Percentiles rank a stretch among this genome's conserved stretches.
phyloP scores from a whole-genome alignment of 257 asterid species.

The Scutellaria baicalensis region DNA sequence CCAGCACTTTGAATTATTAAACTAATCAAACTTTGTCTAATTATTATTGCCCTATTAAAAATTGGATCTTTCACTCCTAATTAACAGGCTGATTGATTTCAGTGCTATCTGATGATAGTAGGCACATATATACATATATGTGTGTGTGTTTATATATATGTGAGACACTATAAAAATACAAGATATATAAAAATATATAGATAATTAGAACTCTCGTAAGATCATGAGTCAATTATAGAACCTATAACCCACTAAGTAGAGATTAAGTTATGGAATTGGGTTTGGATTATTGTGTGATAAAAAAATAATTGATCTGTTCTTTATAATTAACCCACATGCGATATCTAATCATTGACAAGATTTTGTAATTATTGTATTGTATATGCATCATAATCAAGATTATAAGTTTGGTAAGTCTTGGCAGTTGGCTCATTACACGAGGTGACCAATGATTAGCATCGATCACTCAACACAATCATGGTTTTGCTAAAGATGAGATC shows the following conservation, averaged over 20 bases:
- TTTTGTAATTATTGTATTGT: not conserved
- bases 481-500: conserved; percentile 8
- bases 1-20: not conserved
- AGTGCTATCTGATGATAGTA: not conserved
- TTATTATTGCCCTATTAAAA: not conserved
- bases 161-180: too few relatives aligned
- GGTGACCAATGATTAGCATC: conserved; percentile 6
- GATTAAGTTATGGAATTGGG: too few relatives aligned
- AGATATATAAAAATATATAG: too few relatives aligned
- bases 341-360: conserved; percentile 8
- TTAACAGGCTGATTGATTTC: not conserved
- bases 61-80: not conserved
- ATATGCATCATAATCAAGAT: not conserved
- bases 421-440: conserved; percentile 15
- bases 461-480: not conserved
- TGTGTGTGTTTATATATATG: not conserved
- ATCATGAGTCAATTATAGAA: too few relatives aligned
- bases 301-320: too few relatives aligned
- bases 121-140: not conserved
- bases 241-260: too few relatives aligned
- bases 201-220: too few relatives aligned
- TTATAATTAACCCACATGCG: conserved; percentile 5
- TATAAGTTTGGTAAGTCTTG: not conserved
- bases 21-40: not conserved
- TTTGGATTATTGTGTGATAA: too few relatives aligned